Conservation (phyloP, 2,329 filamentous ascomycete genomes). For the Aspergillus uvarum region DNA sequence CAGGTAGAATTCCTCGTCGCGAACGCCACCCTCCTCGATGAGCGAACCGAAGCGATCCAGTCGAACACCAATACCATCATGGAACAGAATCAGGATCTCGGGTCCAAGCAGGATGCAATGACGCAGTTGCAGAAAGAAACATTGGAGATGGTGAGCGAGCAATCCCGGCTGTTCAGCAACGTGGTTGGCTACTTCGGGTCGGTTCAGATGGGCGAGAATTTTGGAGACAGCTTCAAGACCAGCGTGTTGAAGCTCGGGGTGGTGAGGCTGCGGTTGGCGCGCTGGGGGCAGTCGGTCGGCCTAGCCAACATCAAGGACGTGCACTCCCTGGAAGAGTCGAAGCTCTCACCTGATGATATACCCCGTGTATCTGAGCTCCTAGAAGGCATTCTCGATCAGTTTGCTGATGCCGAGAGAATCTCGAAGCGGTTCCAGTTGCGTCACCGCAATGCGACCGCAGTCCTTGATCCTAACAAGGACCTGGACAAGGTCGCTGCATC, state of each 20-base stretch:
- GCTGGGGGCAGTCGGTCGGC: conserved; percentile 7
- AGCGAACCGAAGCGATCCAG: conserved; percentile 1
- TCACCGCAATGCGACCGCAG: not conserved
- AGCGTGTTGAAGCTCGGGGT: conserved; percentile 8
- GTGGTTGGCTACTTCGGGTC: not conserved
- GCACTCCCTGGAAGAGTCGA: not conserved
- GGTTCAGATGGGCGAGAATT: conserved; percentile 4
- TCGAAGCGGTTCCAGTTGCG: conserved; percentile 3
- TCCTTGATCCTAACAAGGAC: not conserved
- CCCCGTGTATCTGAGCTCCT: not conserved
- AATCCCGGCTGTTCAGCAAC: not conserved
- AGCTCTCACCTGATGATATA: not conserved
- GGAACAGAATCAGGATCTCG: conserved; percentile 2
- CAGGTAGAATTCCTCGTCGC: conserved; percentile 7
- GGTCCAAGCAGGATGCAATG: conserved; percentile 4
- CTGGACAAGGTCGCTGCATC: conserved; percentile 2
- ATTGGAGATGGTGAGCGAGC: conserved; percentile 2
- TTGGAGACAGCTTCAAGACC: not conserved
- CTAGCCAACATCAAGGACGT: conserved; percentile 3
- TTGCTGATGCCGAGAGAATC: conserved; percentile 1
- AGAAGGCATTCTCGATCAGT: not conserved
- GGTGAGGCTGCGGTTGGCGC: conserved; percentile 2
- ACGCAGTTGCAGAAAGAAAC: not conserved
- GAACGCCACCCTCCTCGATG: not conserved
- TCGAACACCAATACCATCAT: conserved; percentile 3